Conservation (phyloP, 2,329 filamentous ascomycete species). For the Fusarium humuli region DNA sequence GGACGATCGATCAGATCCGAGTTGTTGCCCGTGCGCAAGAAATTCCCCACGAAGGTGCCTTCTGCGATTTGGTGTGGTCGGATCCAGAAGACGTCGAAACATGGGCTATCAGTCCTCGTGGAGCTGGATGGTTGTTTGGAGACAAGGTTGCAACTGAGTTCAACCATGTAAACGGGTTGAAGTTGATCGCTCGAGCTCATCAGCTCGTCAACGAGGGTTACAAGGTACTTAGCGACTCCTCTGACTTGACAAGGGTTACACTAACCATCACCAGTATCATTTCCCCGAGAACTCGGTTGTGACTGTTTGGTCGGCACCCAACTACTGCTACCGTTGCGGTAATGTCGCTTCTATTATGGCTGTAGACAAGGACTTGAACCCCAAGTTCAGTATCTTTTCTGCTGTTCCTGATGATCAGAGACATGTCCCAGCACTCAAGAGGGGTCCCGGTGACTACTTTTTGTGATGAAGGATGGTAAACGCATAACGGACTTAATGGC, state of each 20-base stretch:
- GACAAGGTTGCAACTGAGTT: constrained; percentile 98
- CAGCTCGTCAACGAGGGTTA: constrained; percentile 98
- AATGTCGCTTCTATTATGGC: constrained; percentile 98
- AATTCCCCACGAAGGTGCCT: constrained; percentile 97
- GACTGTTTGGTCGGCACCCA: constrained; percentile 98
- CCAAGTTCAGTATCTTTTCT: constrained; percentile 92
- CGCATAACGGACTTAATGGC: constrained; percentile 43
- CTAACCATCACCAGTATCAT: constrained; percentile 74
- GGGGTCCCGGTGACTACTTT: constrained; percentile 78
- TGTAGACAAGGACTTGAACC: constrained; percentile 83
- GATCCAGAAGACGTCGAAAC: constrained; percentile 98
- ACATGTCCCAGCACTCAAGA: constrained; percentile 78
- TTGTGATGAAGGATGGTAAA: constrained; percentile 58
- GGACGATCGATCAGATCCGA: constrained; percentile 98
- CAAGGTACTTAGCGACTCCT: constrained; percentile 70
- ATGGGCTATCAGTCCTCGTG: constrained; percentile 92
- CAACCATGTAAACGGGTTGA: constrained; percentile 95
- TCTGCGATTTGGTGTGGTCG: constrained; percentile 98
- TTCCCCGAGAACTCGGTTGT: constrained; percentile 96
- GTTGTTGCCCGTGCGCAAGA: constrained; percentile 98
- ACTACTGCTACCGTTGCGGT: constrained; percentile 94
- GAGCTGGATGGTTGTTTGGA: constrained; percentile 97
- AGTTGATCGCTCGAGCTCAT: constrained; percentile 95
- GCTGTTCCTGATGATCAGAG: constrained; percentile 88
- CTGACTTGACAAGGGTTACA: constrained; percentile 2